A percentile compares a stretch with the other conserved stretches of the same genome.
phyloP scores from a whole-genome alignment of 768 basidiomycete species.

The Boletus sp. region DNA sequence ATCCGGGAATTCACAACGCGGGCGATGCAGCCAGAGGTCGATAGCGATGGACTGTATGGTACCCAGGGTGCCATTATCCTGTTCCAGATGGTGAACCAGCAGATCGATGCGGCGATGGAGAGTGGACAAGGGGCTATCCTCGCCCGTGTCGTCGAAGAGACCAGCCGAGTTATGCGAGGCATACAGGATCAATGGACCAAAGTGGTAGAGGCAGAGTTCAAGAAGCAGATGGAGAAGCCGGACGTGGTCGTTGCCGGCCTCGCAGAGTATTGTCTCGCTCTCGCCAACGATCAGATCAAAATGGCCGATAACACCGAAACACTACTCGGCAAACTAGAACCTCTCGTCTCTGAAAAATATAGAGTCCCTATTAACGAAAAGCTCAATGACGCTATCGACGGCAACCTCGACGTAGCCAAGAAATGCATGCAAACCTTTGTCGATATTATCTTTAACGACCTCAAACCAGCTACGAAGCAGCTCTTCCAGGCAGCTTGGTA shows the following conservation, averaged over 20 bases:
- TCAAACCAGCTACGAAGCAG: constrained; percentile 80
- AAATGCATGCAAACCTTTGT: constrained; percentile 94
- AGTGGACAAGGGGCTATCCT: constrained; percentile 94
- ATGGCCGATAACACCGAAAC: constrained; percentile 92
- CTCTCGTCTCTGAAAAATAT: constrained; percentile 92
- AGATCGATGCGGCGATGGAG: constrained; percentile 90
- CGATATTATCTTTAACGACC: constrained; percentile 91
- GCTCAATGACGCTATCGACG: constrained; percentile 95
- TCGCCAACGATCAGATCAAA: constrained; percentile 97
- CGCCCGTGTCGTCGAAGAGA: constrained; percentile 84
- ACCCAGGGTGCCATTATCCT: constrained; percentile 91
- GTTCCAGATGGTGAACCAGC: constrained; percentile 98
- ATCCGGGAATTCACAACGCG: constrained; percentile 78
- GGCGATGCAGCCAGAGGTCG: constrained; percentile 82
- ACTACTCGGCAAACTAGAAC: constrained; percentile 79
- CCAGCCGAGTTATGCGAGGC: constrained; percentile 82
- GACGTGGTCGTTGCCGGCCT: constrained; percentile 86
- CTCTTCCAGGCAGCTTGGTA: constrained; percentile 90
- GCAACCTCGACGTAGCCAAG: constrained; percentile 97
- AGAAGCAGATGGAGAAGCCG: constrained; percentile 82
- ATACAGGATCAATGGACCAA: constrained; percentile 88
- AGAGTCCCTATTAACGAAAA: constrained; percentile 74
- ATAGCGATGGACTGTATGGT: constrained; percentile 85
- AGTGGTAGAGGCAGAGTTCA: constrained; percentile 78
- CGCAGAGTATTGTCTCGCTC: constrained; percentile 93